Base-by-base conservation (phyloP, 202 grass and related monocot species). In the Saccharum hybrid region DNA sequence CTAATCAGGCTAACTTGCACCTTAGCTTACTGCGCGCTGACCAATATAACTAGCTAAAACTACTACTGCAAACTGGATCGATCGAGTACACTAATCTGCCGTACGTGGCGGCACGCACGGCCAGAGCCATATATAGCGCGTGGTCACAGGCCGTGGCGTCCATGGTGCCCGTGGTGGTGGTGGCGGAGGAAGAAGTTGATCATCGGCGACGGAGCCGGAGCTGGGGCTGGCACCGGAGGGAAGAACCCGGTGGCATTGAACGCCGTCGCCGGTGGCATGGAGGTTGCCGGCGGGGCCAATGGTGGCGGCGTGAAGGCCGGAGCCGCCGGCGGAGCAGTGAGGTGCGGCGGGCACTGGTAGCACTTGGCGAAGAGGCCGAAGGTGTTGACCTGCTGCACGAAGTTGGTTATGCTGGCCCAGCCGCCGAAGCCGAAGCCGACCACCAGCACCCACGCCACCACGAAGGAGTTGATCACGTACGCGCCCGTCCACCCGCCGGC, bases 401-500 rank as follows among this genome's bases (percentile, higher is more conserved):
- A 98, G 85, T 98, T 98, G 57, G 92, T 98, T 46, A 98, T 83
- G 90, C 95, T 98, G 23, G 95, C 95, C 95, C 95, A 98, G 7
- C 95, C 95, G 5, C 95, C 95, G 64, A 98, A 93, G 3, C 95
- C 95, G 77, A 98, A 98, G 18, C 95, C 95, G 3, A 98, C 95
- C 37, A 98, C 95, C 19, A 98, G 79, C 72, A 98, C 95, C 95
- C 95, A 98, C 22, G 86, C 95, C 40, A 98, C 95, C 59, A 98
- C 83, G 84, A 98, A 98, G 10, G 87, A 88, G 72, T 98, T 94
- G 69, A 98, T 93, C 63, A 93, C 63, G 77, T 86, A 98, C 5
- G 90, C 56, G 15, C 95, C 95, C 7, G 94, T 88, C 95, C 95
- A 98, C 0, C 95, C 85, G 3, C 92, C 95, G 4, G 88, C 79